A percentile compares a stretch with the other conserved stretches of the same genome.
phyloP scores from a whole-genome alignment of 179 eudicot species.

The Beta corolliflora region DNA sequence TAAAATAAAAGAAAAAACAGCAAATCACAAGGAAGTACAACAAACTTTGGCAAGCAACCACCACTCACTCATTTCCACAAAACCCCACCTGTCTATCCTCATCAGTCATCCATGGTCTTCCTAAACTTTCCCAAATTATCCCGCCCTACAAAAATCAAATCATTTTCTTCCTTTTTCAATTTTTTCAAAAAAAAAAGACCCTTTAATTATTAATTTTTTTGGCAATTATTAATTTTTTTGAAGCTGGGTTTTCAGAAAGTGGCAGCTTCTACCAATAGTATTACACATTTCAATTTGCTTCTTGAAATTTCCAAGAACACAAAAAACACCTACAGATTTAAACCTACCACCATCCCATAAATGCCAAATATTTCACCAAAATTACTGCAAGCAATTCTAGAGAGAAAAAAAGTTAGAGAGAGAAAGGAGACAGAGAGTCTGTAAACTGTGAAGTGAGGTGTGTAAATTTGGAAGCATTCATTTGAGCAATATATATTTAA shows the following conservation, averaged over 20 bases:
- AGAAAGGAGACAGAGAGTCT: background rate
- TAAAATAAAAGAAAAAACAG: conserved; percentile 1
- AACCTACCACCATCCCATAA: conserved; percentile 25
- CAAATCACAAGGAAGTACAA: background rate
- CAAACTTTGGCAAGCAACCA: background rate
- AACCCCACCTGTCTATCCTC: conserved; percentile 18
- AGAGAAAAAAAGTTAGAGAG: conserved; percentile 7
- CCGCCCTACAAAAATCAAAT: conserved; percentile 20
- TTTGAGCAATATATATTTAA: background rate
- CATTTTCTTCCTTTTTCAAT: background rate
- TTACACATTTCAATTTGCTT: background rate
- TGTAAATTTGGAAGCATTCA: conserved; percentile 25
- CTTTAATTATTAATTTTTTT: background rate
- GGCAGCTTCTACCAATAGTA: background rate
- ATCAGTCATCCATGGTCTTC: conserved; percentile 3
- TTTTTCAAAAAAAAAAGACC: background rate
- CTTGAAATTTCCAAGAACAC: conserved; percentile 30
- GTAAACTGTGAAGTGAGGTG: conserved; percentile 27
- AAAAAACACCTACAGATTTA: background rate
- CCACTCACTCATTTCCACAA: conserved; percentile 6
- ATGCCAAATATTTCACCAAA: conserved; percentile 9
- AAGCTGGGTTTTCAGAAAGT: background rate
- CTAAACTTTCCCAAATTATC: conserved; percentile 12
- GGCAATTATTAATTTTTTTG: background rate
- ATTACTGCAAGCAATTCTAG: background rate